Evolutionary conservation across 331 rosid species (phyloP), one percentile per base, ranked within the genome.

Genomic region (Pyracantha coccinea): DNA sequence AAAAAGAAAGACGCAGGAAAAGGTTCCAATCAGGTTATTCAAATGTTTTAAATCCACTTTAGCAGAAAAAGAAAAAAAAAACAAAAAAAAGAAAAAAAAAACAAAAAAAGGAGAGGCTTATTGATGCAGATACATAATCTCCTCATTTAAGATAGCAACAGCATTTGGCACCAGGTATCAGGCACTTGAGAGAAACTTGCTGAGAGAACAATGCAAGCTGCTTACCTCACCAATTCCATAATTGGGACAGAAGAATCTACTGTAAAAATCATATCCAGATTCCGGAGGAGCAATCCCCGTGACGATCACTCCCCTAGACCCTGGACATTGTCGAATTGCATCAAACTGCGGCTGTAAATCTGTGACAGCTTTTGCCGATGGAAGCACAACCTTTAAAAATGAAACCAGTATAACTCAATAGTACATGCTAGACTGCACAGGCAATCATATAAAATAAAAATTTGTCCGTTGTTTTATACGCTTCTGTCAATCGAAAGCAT

Each of bases 261-360:
- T 88, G 69, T 75, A 86, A 81, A 91, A 83, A 72, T 89, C 96
- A 82, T 86, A 89, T 55, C 81, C 89, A 0, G 92, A 91, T 32
- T 77, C 86, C 0, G 85, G 82, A 79, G 90, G 85, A 69, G 96
- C 85, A 55, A 61, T 53, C 57, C 80, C 94, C 0, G 97, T 73
- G 57, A 88, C 78, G 63, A 89, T 79, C 33, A 91, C 1, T 71
- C 97, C 98, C 15, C 20, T 29, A 1, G 44, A 8, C 70, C 86
- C 93, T 19, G 94, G 93, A 76, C 74, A 84, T 62, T 88, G 86
- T n/a, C 27, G 21, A 57, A 93, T 76, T 53, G 78, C 93, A 79
- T 85, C 91, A 25, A 79, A 1, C 32, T 84, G 82, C 5, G 94
- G 98, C 75, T 81, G 71, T 33, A 89, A 15, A 81, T 91, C 90